These are phyloP conservation scores for Whalleya microplaca DNA, from an alignment of 2,329 filamentous ascomycete genomes.

Conservation along the genomic window DNA sequence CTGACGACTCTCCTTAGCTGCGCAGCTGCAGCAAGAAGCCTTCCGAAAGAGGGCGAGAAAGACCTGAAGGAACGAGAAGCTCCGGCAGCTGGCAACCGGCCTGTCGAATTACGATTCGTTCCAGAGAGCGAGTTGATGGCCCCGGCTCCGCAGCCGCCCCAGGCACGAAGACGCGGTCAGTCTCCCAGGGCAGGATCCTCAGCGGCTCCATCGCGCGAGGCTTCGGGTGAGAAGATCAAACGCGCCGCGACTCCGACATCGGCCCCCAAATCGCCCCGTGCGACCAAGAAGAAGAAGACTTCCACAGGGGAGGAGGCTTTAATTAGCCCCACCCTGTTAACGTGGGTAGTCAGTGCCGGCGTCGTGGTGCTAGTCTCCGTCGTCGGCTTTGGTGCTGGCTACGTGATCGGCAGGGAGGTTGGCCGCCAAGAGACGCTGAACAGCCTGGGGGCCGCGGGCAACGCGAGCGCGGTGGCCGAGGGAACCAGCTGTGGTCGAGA, in stretches of 20 bases:
- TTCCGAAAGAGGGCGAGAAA: conserved; percentile 66
- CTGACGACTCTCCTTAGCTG: conserved; percentile 96
- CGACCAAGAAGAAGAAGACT: conserved; percentile 64
- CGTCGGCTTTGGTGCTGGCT: conserved; percentile 70
- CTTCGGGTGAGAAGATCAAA: conserved; percentile 52
- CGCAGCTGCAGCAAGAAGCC: conserved; percentile 82
- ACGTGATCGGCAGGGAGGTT: conserved; percentile 69
- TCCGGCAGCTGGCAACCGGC: conserved; percentile 53
- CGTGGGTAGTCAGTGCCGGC: conserved; percentile 68
- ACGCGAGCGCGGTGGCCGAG: conserved; percentile 46
- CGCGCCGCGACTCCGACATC: conserved; percentile 46
- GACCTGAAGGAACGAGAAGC: conserved; percentile 43
- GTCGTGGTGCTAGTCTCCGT: conserved; percentile 70
- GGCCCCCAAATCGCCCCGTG: conserved; percentile 45
- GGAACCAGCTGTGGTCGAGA: conserved; percentile 56
- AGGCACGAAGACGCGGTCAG: conserved; percentile 21
- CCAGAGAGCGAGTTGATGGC: conserved; percentile 63
- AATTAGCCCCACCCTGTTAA: conserved; percentile 63
- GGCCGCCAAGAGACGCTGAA: conserved; percentile 62
- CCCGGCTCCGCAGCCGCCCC: conserved; percentile 31
- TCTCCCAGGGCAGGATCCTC: conserved; percentile 15
- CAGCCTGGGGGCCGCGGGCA: conserved; percentile 46
- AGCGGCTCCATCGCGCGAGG: conserved; percentile 20
- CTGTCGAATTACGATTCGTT: conserved; percentile 62
- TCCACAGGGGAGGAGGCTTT: conserved; percentile 44